Base-by-base conservation (phyloP, 257 asterid species). In the Phtheirospermum japonicum region DNA sequence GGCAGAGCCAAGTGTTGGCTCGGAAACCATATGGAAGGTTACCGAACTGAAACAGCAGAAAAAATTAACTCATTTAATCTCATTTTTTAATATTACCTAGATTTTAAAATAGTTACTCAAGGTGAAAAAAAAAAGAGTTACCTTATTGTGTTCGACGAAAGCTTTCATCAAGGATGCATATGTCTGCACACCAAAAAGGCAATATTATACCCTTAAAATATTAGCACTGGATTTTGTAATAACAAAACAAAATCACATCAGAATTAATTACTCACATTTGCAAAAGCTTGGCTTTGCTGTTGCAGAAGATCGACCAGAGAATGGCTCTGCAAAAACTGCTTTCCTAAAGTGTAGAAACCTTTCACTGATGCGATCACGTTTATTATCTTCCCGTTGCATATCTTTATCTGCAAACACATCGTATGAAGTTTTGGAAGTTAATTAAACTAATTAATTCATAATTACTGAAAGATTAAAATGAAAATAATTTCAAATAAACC, bases 11-110 rank as follows among this genome's bases (percentile, higher is more conserved):
- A 19, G 99, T 85, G 58, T 93, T 93, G 70, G 99, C 88, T 13
- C 97, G 99, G 81, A 87, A 89, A 74, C 96, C 97, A 76, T 79
- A 93, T 46, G 99, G 99, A 63, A 93, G 96, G 80, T 93, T 93
- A 50, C 99, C 97, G 73, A 89, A 93, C 99, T 93, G 96, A 72
- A 80, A 66, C 31, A 57, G 66, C 64, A 68, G 53, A 64, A 68
- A 9, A 63, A 32, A 6, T 14, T 11, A 17, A 66, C 69, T 77
- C 65, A 75, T 68, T 72, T 79, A 4, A 64, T 64, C 59, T 51
- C 75, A 70, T 66, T 46, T 75, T 72, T 68, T 40, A 45, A 58
- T 53, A 42, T 61, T 59, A 63, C 58, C 62, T 45, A 33, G 33
- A 59, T 43, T 54, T 55, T 6, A 8, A 43, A 17, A 78, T 26